Base-by-base conservation (phyloP, 768 basidiomycete genomes). In the Suillus variegatus region DNA sequence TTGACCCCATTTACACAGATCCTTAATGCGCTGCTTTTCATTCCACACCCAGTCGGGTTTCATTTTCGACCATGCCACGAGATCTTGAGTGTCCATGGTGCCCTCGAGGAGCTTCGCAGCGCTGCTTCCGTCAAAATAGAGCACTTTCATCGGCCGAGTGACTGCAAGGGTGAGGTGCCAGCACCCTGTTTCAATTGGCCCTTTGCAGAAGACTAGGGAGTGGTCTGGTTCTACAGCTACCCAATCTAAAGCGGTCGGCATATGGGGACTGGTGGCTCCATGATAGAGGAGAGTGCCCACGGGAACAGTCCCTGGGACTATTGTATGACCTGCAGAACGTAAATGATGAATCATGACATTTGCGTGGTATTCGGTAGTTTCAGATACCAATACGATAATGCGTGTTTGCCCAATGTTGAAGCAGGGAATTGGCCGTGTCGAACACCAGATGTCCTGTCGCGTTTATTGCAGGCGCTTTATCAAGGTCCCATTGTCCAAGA, bases 271-370 rank as follows among this genome's bases (percentile, higher is more conserved):
- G 1, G 60, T 47, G 1, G 68, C 60, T 6, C 74, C 76, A 57
- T 80, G 80, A 36, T 81, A 81, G 9, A 81, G 71, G 16, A 77
- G 65, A 3, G 80, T 80, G 22, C 79, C 80, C 13, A 66, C 66
- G 1, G 79, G 74, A 46, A 79, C 71, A 10, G 57, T 72, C 40
- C 74, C 80, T 3, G 77, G 77, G 14, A 81, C 71, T 10, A 79
- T 67, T 52, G 46, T 74, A 40, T 78, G 77, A 1, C 75, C 73
- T 76, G 20, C 32, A 60, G 32, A 8, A 49, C 6, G 43, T 10
- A 60, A 5, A 47, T 6, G 25, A 22, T 46, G 16, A 20, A 18
- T 12, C 1, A 2, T 7, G 3, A 25, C 9, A 18, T 2, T 2
- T 25, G 38, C 14, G 6, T 3, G 16, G 14, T 1, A 6, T 32